Conservation (phyloP, 108 stramenopile species). For the Aureococcus anophagefferens region DNA sequence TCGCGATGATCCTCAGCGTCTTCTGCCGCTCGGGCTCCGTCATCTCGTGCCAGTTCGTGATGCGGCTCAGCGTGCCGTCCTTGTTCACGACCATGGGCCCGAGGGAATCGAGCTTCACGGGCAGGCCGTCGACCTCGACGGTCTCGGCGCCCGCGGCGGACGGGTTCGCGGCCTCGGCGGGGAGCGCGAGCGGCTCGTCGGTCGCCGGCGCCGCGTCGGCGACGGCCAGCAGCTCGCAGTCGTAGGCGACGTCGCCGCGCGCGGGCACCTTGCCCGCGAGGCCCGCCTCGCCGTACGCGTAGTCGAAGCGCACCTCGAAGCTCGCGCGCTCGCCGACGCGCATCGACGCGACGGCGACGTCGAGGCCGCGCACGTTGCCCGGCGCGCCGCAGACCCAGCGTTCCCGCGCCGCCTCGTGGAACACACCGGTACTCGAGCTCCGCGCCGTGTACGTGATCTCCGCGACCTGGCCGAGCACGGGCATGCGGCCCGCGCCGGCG, state of each 20-base stretch:
- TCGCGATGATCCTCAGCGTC: not conserved
- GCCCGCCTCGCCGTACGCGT: not conserved
- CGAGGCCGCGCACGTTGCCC: not conserved
- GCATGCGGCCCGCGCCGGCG: no score
- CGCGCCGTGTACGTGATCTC: no score
- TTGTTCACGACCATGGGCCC: slow-evolving; percentile 17
- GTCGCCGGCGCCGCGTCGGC: not conserved
- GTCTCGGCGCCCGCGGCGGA: not conserved
- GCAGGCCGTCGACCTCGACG: not conserved
- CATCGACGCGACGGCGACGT: not conserved
- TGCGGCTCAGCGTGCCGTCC: slow-evolving; percentile 11
- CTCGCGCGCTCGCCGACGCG: not conserved
- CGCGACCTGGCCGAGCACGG: no score
- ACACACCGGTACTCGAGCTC: no score
- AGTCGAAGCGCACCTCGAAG: not conserved
- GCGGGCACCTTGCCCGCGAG: not conserved
- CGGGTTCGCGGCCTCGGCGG: not conserved
- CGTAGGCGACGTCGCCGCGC: not conserved
- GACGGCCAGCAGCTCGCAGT: not conserved
- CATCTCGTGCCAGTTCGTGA: slow-evolving; percentile 16
- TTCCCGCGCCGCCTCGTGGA: no score
- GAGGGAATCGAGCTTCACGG: not conserved
- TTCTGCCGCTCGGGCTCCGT: slow-evolving; percentile 1
- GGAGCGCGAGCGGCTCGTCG: not conserved
- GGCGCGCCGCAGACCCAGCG: no score